These are phyloP conservation scores for Malassezia equina DNA, from an alignment of 1,284 basidiomycete genomes.

Conservation along the genomic window DNA sequence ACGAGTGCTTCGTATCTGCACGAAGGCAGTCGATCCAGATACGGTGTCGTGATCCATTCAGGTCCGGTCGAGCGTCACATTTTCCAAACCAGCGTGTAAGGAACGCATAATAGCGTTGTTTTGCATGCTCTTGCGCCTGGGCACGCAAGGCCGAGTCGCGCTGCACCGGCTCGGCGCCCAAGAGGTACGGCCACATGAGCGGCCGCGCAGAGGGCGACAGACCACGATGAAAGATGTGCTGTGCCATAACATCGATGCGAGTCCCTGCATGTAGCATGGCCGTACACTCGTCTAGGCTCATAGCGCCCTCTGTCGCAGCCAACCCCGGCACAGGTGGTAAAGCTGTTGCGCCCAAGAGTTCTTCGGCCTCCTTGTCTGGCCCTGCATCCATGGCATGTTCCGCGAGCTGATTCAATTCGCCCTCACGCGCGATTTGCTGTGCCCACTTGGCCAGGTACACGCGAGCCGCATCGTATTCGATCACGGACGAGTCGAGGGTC, in stretches of 20 bases:
- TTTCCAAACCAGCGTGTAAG: slow-evolving; percentile 23
- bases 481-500: slow-evolving; percentile 25
- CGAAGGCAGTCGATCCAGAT: slow-evolving; percentile 92
- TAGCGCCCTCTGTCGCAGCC: background rate
- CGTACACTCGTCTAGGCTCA: slow-evolving; percentile 12
- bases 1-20: slow-evolving; percentile 81
- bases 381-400: slow-evolving; percentile 17
- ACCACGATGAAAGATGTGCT: slow-evolving; percentile 33
- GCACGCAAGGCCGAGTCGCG: slow-evolving; percentile 36
- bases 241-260: slow-evolving; percentile 20
- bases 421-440: slow-evolving; percentile 61
- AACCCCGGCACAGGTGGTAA: background rate
- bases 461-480: slow-evolving; percentile 85
- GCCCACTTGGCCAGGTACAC: slow-evolving; percentile 97
- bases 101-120: slow-evolving; percentile 20
- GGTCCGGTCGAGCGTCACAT: slow-evolving; percentile 8
- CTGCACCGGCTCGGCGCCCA: slow-evolving; percentile 74
- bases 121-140: slow-evolving; percentile 6
- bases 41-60: slow-evolving; percentile 62
- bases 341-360: slow-evolving; percentile 5
- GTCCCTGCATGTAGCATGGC: slow-evolving; percentile 24
- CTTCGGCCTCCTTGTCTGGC: slow-evolving; percentile 12
- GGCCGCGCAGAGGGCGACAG: slow-evolving; percentile 22
- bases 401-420: slow-evolving; percentile 25
- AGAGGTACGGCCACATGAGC: slow-evolving; percentile 73